Conservation (phyloP, 768 basidiomycete species). For the Rhodotorula taiwanensis region DNA sequence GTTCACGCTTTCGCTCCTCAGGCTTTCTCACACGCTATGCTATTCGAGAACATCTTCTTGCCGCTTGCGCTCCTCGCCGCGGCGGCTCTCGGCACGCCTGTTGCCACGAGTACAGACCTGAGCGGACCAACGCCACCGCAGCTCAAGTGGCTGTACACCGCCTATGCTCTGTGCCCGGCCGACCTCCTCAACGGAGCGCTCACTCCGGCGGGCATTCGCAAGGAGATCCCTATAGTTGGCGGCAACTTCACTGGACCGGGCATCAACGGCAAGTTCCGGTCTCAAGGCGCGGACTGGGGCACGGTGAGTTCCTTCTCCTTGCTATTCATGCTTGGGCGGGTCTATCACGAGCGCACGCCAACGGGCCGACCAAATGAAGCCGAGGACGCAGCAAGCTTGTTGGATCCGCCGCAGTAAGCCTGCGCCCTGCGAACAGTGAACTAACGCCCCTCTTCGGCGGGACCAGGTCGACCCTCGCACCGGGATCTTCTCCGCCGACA, state of each 20-base stretch:
- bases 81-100: not conserved
- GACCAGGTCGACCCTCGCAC: constrained; percentile 16
- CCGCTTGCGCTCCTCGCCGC: not conserved
- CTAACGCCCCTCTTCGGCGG: not conserved
- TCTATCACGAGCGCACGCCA: no score
- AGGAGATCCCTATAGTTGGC: constrained; percentile 17
- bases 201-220: constrained; percentile 3
- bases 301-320: no score
- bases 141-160: constrained; percentile 24
- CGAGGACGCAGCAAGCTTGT: no score
- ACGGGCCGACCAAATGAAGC: no score
- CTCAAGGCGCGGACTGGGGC: constrained; percentile 2
- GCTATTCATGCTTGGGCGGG: no score
- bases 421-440: no score
- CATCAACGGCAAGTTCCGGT: constrained; percentile 1
- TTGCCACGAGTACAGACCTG: no score
- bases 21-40: no score
- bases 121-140: not conserved
- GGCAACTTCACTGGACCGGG: constrained; percentile 7
- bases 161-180: not conserved
- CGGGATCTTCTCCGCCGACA: constrained; percentile 25
- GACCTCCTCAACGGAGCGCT: constrained; percentile 4
- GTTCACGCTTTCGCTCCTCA: no score
- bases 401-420: no score
- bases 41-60: no score